These are phyloP conservation scores for Hypoxylon sp. DNA, from an alignment of 2,329 filamentous ascomycete genomes.

Conservation along the genomic window DNA sequence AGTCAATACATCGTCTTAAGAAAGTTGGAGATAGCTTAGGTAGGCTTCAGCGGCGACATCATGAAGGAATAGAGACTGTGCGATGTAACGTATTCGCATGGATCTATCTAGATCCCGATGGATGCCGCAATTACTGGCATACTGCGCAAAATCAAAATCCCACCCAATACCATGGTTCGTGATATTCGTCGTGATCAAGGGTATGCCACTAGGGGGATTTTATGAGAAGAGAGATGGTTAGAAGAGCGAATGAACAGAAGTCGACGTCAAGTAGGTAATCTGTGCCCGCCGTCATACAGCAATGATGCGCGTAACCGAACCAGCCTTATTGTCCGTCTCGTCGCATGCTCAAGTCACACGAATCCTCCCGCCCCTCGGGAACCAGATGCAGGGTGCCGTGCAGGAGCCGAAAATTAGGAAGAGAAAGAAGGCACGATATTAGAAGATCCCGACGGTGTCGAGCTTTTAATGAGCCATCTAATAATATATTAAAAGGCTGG, in stretches of 20 bases:
- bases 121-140: slow-evolving; percentile 6
- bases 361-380: slow-evolving; percentile 25
- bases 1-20: neutral
- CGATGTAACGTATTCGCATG: neutral
- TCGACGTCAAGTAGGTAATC: neutral
- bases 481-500: slow-evolving; percentile 9
- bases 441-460: slow-evolving; percentile 12
- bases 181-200: neutral
- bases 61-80: neutral
- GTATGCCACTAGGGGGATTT: neutral
- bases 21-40: neutral
- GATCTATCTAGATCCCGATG: neutral
- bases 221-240: neutral
- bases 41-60: neutral
- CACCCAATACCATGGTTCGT: neutral
- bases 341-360: slow-evolving; percentile 34
- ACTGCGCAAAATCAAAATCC: neutral
- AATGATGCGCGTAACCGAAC: slow-evolving; percentile 30
- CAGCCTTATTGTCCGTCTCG: slow-evolving; percentile 36
- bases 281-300: slow-evolving; percentile 2
- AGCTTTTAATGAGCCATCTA: slow-evolving; percentile 10
- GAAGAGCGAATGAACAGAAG: neutral
- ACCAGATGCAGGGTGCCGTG: slow-evolving; percentile 31
- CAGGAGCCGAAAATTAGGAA: neutral
- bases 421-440: neutral